A percentile compares a stretch with the other conserved stretches of the same genome.
Conservation (phyloP, 805 yeast genomes). For the Wickerhamomyces sydowiorum region DNA sequence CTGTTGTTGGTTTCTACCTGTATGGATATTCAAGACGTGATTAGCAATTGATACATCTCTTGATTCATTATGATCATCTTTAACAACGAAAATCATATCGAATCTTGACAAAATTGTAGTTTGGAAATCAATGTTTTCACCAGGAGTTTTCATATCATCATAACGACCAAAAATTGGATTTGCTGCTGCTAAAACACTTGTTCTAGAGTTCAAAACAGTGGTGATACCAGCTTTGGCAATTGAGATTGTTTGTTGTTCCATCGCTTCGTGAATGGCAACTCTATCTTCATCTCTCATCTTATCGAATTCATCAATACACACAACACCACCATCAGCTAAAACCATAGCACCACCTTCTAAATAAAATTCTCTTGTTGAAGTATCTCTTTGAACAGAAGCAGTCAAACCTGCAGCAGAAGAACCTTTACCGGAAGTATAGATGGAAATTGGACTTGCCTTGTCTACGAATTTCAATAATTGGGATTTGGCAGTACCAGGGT, state of each 20-base stretch:
- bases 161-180: slow-evolving; percentile 96
- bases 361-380: slow-evolving; percentile 82
- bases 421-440: slow-evolving; percentile 98
- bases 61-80: slow-evolving; percentile 85
- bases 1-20: slow-evolving; percentile 59
- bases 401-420: slow-evolving; percentile 99
- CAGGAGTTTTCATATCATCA: slow-evolving; percentile 93
- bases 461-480: slow-evolving; percentile 94
- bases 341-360: slow-evolving; percentile 99
- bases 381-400: slow-evolving; percentile 93
- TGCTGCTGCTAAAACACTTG: slow-evolving; percentile 96
- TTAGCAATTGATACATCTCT: slow-evolving; percentile 87
- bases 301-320: slow-evolving; percentile 98
- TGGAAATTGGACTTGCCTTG: slow-evolving; percentile 89
- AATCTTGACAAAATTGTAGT: slow-evolving; percentile 95
- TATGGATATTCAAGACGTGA: slow-evolving; percentile 93
- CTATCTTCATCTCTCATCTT: slow-evolving; percentile 99
- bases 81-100: slow-evolving; percentile 96
- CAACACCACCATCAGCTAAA: slow-evolving; percentile 98
- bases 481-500: slow-evolving; percentile 98
- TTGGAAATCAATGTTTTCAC: slow-evolving; percentile 97
- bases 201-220: slow-evolving; percentile 91
- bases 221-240: slow-evolving; percentile 99
- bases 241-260: slow-evolving; percentile 99
- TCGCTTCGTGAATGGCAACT: slow-evolving; percentile 98